phyloP scores from a whole-genome alignment of 805 yeast genomes.

The Blastobotrys robertii region DNA sequence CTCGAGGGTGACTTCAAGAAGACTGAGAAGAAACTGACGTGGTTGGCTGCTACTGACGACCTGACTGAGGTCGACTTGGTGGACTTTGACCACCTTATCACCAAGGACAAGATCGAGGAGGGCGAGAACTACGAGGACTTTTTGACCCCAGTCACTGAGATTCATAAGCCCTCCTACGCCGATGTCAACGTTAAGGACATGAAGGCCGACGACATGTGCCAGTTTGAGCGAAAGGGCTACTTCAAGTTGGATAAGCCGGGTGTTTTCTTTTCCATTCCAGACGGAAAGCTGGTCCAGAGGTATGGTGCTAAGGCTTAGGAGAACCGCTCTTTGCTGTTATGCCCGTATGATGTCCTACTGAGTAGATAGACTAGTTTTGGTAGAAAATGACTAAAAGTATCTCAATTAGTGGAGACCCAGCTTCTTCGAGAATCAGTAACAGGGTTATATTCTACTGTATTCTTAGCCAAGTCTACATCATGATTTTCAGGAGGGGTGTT shows the following conservation, averaged over 20 bases:
- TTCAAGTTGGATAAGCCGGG: slow-evolving; percentile 70
- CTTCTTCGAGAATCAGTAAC: too few relatives aligned
- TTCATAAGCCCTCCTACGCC: slow-evolving; percentile 67
- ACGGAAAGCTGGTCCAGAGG: slow-evolving; percentile 74
- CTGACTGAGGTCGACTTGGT: slow-evolving; percentile 65
- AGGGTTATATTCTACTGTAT: too few relatives aligned
- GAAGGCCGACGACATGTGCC: slow-evolving; percentile 81
- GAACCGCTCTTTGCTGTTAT: too few relatives aligned
- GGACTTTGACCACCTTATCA: slow-evolving; percentile 89
- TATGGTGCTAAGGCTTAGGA: slow-evolving; percentile 53
- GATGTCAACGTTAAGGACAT: slow-evolving; percentile 68
- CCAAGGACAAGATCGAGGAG: slow-evolving; percentile 91
- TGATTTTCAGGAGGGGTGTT: too few relatives aligned
- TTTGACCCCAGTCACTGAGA: slow-evolving; percentile 80
- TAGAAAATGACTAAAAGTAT: background rate
- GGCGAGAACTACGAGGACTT: slow-evolving; percentile 89
- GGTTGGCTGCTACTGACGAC: slow-evolving; percentile 82
- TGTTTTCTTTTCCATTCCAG: slow-evolving; percentile 88
- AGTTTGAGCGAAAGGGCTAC: slow-evolving; percentile 96
- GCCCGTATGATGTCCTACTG: background rate
- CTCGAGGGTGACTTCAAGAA: slow-evolving; percentile 96
- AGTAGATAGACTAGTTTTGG: slow-evolving; percentile 5
- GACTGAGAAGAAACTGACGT: slow-evolving; percentile 87
- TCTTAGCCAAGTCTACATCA: too few relatives aligned
- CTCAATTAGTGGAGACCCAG: too few relatives aligned